These are phyloP conservation scores for Aspergillus fijiensis DNA, from an alignment of 2,329 filamentous ascomycete genomes.

Conservation along the genomic window DNA sequence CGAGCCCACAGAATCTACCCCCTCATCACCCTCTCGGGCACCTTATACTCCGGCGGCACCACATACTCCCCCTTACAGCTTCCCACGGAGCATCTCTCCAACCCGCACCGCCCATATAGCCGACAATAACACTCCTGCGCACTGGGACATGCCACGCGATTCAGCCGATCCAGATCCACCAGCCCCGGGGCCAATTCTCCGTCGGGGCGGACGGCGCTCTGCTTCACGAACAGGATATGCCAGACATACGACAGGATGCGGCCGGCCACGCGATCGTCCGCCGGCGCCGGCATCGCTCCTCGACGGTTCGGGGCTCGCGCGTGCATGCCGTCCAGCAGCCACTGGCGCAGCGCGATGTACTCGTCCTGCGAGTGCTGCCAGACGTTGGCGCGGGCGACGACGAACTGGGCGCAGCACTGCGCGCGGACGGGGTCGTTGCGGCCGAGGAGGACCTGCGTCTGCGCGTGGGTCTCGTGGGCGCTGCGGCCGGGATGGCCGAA, in stretches of 20 bases:
- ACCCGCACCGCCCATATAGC: constrained; percentile 44
- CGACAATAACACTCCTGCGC: constrained; percentile 48
- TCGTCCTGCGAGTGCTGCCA: constrained; percentile 51
- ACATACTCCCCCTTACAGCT: constrained; percentile 43
- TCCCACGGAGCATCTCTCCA: constrained; percentile 33
- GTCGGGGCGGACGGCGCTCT: constrained; percentile 7
- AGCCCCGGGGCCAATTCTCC: constrained; percentile 13
- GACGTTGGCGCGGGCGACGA: constrained; percentile 50
- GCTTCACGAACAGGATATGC: constrained; percentile 49
- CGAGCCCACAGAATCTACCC: neutral
- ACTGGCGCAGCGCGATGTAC: constrained; percentile 55
- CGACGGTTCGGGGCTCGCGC: neutral
- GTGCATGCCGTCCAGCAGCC: constrained; percentile 48
- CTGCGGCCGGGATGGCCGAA: constrained; percentile 27
- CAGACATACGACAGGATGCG: constrained; percentile 52
- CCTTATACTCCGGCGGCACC: constrained; percentile 11
- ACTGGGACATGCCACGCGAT: constrained; percentile 37
- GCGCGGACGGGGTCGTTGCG: constrained; percentile 46
- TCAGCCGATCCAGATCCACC: constrained; percentile 40
- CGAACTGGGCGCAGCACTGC: constrained; percentile 60
- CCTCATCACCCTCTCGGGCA: constrained; percentile 5
- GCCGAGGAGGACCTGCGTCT: constrained; percentile 28
- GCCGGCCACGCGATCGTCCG: constrained; percentile 44
- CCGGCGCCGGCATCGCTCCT: constrained; percentile 1
- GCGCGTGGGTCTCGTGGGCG: too few species aligned